A percentile compares a stretch with the other conserved stretches of the same genome.
Evolutionary conservation across 1,139 yeast species (phyloP).

Genomic region (Tardiomyces blankii): DNA sequence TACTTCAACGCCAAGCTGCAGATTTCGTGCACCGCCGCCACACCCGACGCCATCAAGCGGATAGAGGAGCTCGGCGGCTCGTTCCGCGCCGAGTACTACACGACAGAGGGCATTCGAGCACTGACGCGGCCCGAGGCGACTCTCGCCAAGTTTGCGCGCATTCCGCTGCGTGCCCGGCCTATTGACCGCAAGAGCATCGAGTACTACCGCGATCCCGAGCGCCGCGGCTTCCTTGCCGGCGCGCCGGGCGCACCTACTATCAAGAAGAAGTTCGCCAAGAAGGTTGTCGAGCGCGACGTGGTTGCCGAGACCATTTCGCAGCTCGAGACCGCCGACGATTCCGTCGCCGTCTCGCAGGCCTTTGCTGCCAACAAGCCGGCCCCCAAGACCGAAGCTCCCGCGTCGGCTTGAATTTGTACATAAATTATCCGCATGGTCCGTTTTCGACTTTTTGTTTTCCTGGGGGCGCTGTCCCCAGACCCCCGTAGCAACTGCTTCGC

Average conservation of each 20-base stretch:
- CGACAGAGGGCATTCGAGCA: conserved; percentile 53
- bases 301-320: neutral
- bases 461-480: no score
- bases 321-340: neutral
- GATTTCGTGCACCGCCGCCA: conserved; percentile 76
- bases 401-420: neutral
- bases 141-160: conserved; percentile 55
- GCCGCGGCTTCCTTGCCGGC: conserved; percentile 60
- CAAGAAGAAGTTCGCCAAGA: conserved; percentile 9
- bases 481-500: no score
- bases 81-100: conserved; percentile 64
- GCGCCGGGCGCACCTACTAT: conserved; percentile 24
- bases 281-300: neutral
- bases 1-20: conserved; percentile 41
- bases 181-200: conserved; percentile 70
- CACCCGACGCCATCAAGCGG: conserved; percentile 57
- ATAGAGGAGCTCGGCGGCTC: conserved; percentile 66
- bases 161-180: conserved; percentile 84
- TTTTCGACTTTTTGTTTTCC: neutral
- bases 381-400: neutral
- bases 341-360: neutral
- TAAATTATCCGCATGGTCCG: neutral
- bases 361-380: neutral
- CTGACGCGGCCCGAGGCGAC: conserved; percentile 69
- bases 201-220: conserved; percentile 59